Conservation (phyloP, 306 rosid genomes). For the Rosa multiflora region DNA sequence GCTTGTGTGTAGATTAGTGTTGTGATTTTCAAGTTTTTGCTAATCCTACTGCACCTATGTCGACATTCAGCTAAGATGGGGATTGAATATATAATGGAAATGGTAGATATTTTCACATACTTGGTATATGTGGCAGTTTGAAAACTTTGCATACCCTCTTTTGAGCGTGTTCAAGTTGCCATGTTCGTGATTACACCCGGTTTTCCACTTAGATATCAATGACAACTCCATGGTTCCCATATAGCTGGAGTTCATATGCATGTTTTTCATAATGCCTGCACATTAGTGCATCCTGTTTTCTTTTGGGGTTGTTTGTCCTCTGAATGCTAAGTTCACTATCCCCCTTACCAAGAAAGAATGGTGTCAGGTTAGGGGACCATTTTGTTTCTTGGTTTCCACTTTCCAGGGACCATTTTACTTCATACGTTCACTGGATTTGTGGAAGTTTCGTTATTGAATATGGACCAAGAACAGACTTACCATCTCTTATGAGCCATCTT, state of each 20-base stretch:
- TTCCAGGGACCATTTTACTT: slow-evolving; percentile 14
- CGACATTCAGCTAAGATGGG: neutral
- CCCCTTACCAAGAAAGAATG: neutral
- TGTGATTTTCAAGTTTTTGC: neutral
- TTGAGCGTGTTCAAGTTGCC: neutral
- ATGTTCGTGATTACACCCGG: neutral
- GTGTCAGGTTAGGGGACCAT: slow-evolving; percentile 26
- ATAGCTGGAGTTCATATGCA: slow-evolving; percentile 1
- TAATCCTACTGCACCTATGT: neutral
- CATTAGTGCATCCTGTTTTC: neutral
- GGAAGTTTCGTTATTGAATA: slow-evolving; percentile 28
- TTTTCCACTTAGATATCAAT: neutral
- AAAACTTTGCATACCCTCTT: neutral
- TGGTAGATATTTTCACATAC: neutral
- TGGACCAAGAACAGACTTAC: neutral
- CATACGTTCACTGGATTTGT: neutral
- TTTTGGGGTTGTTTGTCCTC: neutral
- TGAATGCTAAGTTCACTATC: neutral
- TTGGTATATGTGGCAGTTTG: neutral
- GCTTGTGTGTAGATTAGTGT: neutral
- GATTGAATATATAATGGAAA: neutral
- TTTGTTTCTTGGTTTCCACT: neutral
- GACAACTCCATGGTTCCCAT: neutral
- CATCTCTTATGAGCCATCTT: no score
- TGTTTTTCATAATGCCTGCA: slow-evolving; percentile 5